Base-by-base conservation (phyloP, 169 alveolate species). In the Plasmodium vivax region DNA sequence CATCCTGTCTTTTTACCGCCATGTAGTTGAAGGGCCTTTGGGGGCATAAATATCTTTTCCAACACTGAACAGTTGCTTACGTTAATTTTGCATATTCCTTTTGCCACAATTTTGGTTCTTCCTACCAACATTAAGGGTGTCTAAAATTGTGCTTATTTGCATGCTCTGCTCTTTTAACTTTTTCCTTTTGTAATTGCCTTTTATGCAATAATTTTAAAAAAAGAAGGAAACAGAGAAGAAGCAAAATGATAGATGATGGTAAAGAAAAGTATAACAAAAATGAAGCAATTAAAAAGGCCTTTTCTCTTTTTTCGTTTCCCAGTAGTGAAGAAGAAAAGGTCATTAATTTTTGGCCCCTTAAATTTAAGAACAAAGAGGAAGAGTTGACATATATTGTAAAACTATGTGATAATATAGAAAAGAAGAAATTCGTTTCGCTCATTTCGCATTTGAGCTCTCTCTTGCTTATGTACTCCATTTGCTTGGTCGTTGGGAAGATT, bases 261-360 rank as follows among this genome's bases (percentile, higher is more conserved):
- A 84, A 68, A 27, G 92, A 45, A 71, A 84, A 45, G 75, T 56
- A 51, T 87, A 54, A 34, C 9, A 87, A 56, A 14, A 87, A 56
- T 51, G 93, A 87, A 75, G 54, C 82, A 41, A 62, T 82, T 80
- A 90, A 45, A 62, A 80, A 90, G 51, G 84, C 77, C 14, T 79
- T 90, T 71, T 82, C 94, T 27, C 91, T 90, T 80, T 90, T 90
- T 45, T 81, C 94, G n/a, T 58, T 80, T 54, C 80, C 94, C 47
- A 90, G 91, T 54, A 82, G 73, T 82, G 77, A 51, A 81, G 68
- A 90, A 12, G 94, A 90, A 62, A 82, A 51, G 74, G 84, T 72
- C 45, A 79, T 90, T 41, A 62, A 62, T 12, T 81, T 90, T 43
- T 90, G 88, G 88, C 94, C 94, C 32, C 83, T 90, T 74, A 90